These are phyloP conservation scores for Stygiomarasmius scandens DNA, from an alignment of 1,284 basidiomycete species.

Conservation along the genomic window DNA sequence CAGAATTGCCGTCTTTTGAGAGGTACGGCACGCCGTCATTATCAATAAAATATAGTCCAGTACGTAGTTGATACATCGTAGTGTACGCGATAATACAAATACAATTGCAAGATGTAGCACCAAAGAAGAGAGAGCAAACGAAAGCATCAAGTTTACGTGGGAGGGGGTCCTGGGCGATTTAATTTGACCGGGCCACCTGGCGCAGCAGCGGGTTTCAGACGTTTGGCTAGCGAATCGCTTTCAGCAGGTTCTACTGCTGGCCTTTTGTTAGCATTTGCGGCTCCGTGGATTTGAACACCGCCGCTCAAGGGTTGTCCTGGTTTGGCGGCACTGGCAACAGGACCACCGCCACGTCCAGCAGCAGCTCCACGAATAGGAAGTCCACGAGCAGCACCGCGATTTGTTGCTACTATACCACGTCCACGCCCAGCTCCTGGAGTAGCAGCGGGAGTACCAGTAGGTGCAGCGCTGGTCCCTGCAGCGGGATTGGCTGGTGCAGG, in stretches of 20 bases:
- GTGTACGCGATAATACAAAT: background rate
- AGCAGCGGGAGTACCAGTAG: background rate
- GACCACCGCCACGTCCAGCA: slow-evolving; percentile 38
- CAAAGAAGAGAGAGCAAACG: background rate
- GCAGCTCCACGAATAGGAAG: slow-evolving; percentile 43
- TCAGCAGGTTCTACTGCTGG: slow-evolving; percentile 40
- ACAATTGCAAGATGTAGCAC: background rate
- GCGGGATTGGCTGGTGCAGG: slow-evolving; percentile 2
- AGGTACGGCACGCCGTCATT: no score
- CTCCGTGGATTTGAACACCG: slow-evolving; percentile 66
- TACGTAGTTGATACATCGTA: background rate
- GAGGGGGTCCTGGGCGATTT: slow-evolving; percentile 12
- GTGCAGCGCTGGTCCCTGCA: background rate
- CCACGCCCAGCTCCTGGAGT: slow-evolving; percentile 22
- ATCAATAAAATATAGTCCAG: no score
- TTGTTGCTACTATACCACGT: slow-evolving; percentile 34
- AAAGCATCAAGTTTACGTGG: background rate
- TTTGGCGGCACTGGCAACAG: slow-evolving; percentile 21
- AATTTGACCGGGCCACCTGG: slow-evolving; percentile 10
- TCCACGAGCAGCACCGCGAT: slow-evolving; percentile 36
- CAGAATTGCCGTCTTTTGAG: no score
- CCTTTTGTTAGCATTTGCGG: slow-evolving; percentile 58
- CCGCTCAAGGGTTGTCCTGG: slow-evolving; percentile 19
- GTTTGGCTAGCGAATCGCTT: slow-evolving; percentile 70
- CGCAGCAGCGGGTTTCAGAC: slow-evolving; percentile 53